These are phyloP conservation scores for Diaporthe sp. DNA, from an alignment of 2,329 filamentous ascomycete genomes.

Conservation along the genomic window DNA sequence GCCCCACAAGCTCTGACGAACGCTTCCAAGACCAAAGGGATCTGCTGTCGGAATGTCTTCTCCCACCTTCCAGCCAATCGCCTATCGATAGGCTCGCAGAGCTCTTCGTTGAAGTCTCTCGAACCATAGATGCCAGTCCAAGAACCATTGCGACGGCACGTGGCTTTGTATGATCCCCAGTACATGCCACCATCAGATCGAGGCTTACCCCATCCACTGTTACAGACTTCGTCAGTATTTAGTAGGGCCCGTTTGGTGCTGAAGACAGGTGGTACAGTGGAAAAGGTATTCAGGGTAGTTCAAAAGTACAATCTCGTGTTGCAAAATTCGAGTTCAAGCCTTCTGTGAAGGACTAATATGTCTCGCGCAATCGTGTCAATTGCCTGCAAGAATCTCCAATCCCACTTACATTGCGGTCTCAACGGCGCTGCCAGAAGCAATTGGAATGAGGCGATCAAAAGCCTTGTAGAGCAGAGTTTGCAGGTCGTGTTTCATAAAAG, in stretches of 20 bases:
- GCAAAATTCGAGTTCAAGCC: too few relatives aligned
- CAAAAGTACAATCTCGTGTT: too few relatives aligned
- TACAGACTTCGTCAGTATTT: conserved; percentile 28
- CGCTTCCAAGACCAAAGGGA: conserved; percentile 33
- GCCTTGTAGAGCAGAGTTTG: neutral
- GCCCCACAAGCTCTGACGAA: too few relatives aligned
- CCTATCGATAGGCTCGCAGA: conserved; percentile 45
- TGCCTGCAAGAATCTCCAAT: neutral
- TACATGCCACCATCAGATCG: conserved; percentile 43
- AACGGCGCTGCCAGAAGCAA: conserved; percentile 17
- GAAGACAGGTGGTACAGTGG: neutral
- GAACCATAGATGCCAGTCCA: conserved; percentile 42
- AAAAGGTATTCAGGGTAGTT: neutral
- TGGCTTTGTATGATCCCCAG: conserved; percentile 49
- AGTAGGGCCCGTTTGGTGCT: neutral
- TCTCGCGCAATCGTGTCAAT: too few relatives aligned
- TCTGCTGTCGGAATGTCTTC: conserved; percentile 46
- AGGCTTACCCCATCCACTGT: conserved; percentile 45
- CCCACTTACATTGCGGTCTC: conserved; percentile 4
- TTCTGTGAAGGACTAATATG: too few relatives aligned
- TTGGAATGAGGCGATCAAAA: neutral
- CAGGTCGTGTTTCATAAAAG: neutral
- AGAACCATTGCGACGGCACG: conserved; percentile 41
- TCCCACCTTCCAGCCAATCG: conserved; percentile 47
- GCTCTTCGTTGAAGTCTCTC: conserved; percentile 48